Evolutionary conservation across 2,329 filamentous ascomycete species (phyloP), one percentile per base, ranked within the genome.

Genomic region (Beauveria sp.): DNA sequence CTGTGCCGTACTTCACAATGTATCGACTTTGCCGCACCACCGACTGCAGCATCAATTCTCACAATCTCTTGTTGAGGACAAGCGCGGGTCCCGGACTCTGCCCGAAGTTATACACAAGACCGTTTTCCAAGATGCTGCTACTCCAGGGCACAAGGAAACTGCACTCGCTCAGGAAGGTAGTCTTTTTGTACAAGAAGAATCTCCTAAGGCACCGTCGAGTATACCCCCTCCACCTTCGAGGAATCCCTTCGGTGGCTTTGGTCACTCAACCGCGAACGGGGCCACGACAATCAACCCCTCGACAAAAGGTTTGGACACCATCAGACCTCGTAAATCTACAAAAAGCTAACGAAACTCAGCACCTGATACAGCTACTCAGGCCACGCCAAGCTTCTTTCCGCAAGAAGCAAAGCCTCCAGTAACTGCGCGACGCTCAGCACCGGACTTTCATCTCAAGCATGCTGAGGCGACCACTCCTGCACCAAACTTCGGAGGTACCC

Each of bases 11-110:
- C 69, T 83, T 20, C 75, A 78, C 58, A 77, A 75, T 63, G 75
- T 73, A 30, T 72, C 73, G 20, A 67, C 73, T 3, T 69, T 84
- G 10, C 75, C 78, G 18, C 79, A 80, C 60, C 78, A 78, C 26
- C 77, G 80, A 55, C 71, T 84, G 4, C 76, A 76, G 34, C 84
- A 87, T 64, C 73, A 80, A 18, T 84, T 82, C 63, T 87, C 85
- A 1, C 73, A 76, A 12, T 70, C 66, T 6, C 69, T 88, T 18
- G 85, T 88, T 8, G 85, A 88, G 70, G 75, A 74, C 54, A 88
- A 88, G 69, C 81, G 85, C 28, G 78, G 78, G 6, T 70, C 72
- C 12, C 76, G 75, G 52, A 71, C 80, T 12, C 72, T 88, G 2
- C 77, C 83, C 3, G 74, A 82, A 28, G 73, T 85, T 24, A 84